A percentile compares a stretch with the other conserved stretches of the same genome.
Conservation (phyloP, 495 filamentous ascomycete species). For the Talaromyces thailandensis region DNA sequence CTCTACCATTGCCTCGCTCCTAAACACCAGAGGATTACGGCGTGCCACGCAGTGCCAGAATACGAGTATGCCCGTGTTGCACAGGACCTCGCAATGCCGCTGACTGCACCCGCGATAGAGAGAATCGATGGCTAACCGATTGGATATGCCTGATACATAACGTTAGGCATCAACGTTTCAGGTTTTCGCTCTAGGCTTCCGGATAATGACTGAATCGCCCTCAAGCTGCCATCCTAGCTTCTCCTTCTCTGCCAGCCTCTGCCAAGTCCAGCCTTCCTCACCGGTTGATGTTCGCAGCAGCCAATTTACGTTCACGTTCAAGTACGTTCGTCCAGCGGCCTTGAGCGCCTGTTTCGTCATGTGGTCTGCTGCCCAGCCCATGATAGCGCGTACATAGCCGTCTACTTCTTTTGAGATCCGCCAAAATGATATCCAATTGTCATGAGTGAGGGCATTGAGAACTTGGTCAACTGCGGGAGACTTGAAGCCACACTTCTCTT, state of each 20-base stretch:
- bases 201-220: conserved; percentile 60
- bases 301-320: conserved; percentile 53
- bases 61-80: background rate
- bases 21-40: background rate
- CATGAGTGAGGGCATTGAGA: conserved; percentile 61
- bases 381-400: conserved; percentile 62
- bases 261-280: conserved; percentile 66
- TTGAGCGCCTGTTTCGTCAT: conserved; percentile 68
- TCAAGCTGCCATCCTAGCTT: conserved; percentile 76
- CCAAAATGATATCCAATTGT: conserved; percentile 77
- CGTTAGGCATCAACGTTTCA: background rate
- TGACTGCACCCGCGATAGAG: background rate
- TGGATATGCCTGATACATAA: background rate
- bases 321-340: conserved; percentile 74
- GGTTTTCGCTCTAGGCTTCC: conserved; percentile 38
- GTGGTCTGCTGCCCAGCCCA: conserved; percentile 68
- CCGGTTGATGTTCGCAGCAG: conserved; percentile 34
- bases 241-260: conserved; percentile 50
- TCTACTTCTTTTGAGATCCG: conserved; percentile 61
- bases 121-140: background rate
- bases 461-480: conserved; percentile 58
- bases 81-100: background rate
- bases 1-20: background rate
- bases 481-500: conserved; percentile 41
- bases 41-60: background rate